Percentiles rank a stretch among this genome's conserved stretches.
phyloP scores from a whole-genome alignment of 1,284 basidiomycete genomes.

The Irpex lacteus region DNA sequence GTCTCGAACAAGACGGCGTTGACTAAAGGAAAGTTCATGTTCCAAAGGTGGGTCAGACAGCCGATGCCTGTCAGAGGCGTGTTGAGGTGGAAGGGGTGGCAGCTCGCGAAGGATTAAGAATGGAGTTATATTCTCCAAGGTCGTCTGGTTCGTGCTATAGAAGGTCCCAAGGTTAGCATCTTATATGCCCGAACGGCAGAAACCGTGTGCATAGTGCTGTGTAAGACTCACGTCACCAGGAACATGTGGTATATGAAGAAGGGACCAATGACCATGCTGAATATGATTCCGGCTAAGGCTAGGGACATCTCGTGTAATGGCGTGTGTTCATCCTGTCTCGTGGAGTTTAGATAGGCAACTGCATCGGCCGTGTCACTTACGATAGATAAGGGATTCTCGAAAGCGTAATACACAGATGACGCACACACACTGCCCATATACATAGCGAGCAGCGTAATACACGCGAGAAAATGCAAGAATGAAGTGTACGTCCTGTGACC shows the following conservation, averaged over 20 bases:
- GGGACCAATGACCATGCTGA: conserved; percentile 71
- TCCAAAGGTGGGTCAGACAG: conserved; percentile 72
- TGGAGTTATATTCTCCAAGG: conserved; percentile 77
- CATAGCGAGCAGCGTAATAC: conserved; percentile 59
- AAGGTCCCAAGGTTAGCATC: neutral
- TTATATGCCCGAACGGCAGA: neutral
- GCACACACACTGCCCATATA: conserved; percentile 62
- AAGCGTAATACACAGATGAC: conserved; percentile 63
- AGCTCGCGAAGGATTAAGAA: conserved; percentile 71
- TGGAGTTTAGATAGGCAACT: neutral
- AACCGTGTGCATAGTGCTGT: neutral
- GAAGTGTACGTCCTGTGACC: conserved; percentile 85
- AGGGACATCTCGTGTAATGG: conserved; percentile 74
- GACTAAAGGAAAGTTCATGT: conserved; percentile 68
- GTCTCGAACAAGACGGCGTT: conserved; percentile 64
- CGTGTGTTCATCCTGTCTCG: conserved; percentile 53
- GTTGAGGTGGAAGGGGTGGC: conserved; percentile 47
- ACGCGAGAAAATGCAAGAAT: conserved; percentile 80
- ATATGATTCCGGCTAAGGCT: conserved; percentile 57
- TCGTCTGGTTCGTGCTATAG: conserved; percentile 81
- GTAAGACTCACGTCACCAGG: conserved; percentile 64
- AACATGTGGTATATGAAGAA: conserved; percentile 81
- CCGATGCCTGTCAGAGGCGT: conserved; percentile 35
- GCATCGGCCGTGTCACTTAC: conserved; percentile 38
- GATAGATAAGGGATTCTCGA: conserved; percentile 56